phyloP scores from a whole-genome alignment of 2,329 filamentous ascomycete species.

The Colletotrichum spaethianum region DNA sequence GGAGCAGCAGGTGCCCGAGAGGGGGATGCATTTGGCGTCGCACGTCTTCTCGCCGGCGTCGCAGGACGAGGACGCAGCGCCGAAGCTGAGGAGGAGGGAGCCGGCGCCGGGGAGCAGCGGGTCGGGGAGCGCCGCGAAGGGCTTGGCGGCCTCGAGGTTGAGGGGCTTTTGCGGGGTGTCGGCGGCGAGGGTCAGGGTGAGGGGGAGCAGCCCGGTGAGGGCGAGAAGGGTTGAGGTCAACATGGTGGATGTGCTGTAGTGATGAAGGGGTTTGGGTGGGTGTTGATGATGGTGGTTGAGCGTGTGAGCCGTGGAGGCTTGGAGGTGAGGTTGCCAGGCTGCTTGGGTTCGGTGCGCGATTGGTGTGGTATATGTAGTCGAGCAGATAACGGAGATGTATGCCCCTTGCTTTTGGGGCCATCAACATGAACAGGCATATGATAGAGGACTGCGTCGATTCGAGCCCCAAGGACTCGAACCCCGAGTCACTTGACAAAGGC shows the following conservation, averaged over 20 bases:
- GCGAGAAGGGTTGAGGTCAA: background rate
- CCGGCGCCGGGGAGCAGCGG: constrained; percentile 42
- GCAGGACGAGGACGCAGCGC: constrained; percentile 7
- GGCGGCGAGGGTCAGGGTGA: background rate
- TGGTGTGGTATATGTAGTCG: background rate
- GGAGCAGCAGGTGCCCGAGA: constrained; percentile 48
- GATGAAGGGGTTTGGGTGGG: background rate
- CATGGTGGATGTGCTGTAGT: background rate
- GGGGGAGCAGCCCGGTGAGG: background rate
- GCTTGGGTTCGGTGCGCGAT: background rate
- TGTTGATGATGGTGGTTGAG: too few species aligned
- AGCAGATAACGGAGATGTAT: background rate
- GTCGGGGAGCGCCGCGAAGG: constrained; percentile 9
- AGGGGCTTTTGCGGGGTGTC: background rate
- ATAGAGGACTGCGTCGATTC: background rate
- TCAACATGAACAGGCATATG: background rate
- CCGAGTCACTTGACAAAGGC: background rate
- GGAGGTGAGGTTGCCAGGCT: too few species aligned
- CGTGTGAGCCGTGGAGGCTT: background rate
- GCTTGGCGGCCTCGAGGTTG: constrained; percentile 12
- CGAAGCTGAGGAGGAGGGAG: constrained; percentile 43
- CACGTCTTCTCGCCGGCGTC: constrained; percentile 44
- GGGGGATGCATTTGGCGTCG: constrained; percentile 51
- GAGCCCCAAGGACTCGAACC: too few species aligned
- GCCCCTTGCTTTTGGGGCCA: background rate